These are phyloP conservation scores for Cladosporium cucumerinum DNA, from an alignment of 2,329 filamentous ascomycete species.

Conservation along the genomic window DNA sequence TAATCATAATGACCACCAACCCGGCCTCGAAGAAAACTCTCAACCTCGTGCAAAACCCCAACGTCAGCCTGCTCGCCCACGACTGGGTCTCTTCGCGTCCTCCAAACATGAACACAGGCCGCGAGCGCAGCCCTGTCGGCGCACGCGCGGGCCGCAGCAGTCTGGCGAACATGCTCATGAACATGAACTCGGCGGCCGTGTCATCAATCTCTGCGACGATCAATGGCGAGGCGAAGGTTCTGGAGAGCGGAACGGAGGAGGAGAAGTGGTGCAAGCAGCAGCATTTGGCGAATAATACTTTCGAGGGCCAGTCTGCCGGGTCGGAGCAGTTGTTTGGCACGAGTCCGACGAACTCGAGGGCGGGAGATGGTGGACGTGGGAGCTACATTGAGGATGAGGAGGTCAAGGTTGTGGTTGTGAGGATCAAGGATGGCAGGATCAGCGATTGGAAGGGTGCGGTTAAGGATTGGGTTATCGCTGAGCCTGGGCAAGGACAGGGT, in stretches of 20 bases:
- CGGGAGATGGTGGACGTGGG: slow-evolving; percentile 50
- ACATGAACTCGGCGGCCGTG: slow-evolving; percentile 85
- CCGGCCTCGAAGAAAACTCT: slow-evolving; percentile 73
- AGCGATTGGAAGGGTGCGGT: slow-evolving; percentile 96
- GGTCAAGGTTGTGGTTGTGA: slow-evolving; percentile 82
- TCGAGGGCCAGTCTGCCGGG: slow-evolving; percentile 24
- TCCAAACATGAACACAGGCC: slow-evolving; percentile 51
- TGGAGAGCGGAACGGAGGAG: slow-evolving; percentile 71
- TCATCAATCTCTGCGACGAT: slow-evolving; percentile 90
- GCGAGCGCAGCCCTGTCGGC: slow-evolving; percentile 59
- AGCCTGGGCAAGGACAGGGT: not conserved
- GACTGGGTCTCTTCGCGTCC: slow-evolving; percentile 96
- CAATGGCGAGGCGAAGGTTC: slow-evolving; percentile 76
- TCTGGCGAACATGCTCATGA: slow-evolving; percentile 78
- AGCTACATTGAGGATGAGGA: slow-evolving; percentile 77
- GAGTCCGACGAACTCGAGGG: slow-evolving; percentile 24
- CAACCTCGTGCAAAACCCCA: slow-evolving; percentile 79
- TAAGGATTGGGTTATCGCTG: slow-evolving; percentile 62
- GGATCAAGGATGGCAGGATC: slow-evolving; percentile 78
- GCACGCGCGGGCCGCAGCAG: slow-evolving; percentile 58
- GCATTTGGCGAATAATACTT: slow-evolving; percentile 87
- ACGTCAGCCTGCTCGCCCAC: slow-evolving; percentile 91
- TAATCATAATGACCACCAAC: slow-evolving; percentile 91
- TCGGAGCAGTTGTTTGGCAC: slow-evolving; percentile 23
- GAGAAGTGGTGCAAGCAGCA: slow-evolving; percentile 78